These are phyloP conservation scores for Zygoascus flipseniorum DNA, from an alignment of 805 yeast genomes.

Conservation along the genomic window DNA sequence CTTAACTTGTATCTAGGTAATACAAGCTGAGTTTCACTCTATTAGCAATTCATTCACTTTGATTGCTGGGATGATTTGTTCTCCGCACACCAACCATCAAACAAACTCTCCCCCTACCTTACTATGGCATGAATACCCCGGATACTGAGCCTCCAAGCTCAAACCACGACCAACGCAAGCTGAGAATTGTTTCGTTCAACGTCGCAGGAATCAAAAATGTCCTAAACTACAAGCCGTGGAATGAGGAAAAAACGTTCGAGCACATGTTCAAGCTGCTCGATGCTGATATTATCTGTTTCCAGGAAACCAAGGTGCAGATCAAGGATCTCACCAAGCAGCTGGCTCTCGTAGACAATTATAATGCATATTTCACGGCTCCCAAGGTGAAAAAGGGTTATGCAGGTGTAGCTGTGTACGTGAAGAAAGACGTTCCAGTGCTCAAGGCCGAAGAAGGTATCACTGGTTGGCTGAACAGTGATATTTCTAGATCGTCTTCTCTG, in stretches of 20 bases:
- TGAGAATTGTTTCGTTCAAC: slow-evolving; percentile 63
- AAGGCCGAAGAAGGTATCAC: slow-evolving; percentile 91
- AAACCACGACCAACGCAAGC: neutral
- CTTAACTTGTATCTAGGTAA: too few species aligned
- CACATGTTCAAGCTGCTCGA: slow-evolving; percentile 44
- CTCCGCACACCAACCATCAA: too few species aligned
- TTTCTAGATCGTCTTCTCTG: slow-evolving; percentile 15
- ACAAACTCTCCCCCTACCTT: neutral
- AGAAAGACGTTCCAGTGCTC: slow-evolving; percentile 46
- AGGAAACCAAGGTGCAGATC: slow-evolving; percentile 70
- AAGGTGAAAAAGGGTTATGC: slow-evolving; percentile 68
- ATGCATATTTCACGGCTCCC: slow-evolving; percentile 65
- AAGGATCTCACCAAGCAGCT: slow-evolving; percentile 38
- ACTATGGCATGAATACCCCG: neutral
- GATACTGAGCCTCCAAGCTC: neutral
- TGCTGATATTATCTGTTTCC: slow-evolving; percentile 77
- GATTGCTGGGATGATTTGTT: too few species aligned
- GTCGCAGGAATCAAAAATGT: slow-evolving; percentile 78
- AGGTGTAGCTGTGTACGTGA: slow-evolving; percentile 76
- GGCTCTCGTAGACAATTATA: slow-evolving; percentile 48
- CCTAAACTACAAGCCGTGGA: slow-evolving; percentile 82
- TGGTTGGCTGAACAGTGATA: slow-evolving; percentile 39
- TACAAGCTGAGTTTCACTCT: too few species aligned
- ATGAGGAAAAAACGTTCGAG: slow-evolving; percentile 32
- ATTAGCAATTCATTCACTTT: too few species aligned